Percentiles rank a stretch among this genome's conserved stretches.
These are phyloP conservation scores for Lachancea waltii DNA, from an alignment of 805 yeast genomes.

Conservation along the genomic window DNA sequence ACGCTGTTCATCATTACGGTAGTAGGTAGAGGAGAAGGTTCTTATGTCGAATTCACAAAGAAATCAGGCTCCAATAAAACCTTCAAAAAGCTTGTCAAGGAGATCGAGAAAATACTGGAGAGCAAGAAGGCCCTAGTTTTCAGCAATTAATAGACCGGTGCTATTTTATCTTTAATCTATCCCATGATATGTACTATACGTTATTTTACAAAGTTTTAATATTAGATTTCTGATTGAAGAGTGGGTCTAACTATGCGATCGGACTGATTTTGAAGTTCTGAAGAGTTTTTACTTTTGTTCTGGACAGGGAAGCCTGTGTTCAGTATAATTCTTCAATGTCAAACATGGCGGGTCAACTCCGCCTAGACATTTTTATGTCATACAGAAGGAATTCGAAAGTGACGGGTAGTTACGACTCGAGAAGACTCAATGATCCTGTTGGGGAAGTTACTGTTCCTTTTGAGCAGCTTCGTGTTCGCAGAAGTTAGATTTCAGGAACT, in stretches of 20 bases:
- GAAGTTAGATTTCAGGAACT: slow-evolving; percentile 12
- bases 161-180: not conserved
- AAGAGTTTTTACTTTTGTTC: too few relatives aligned
- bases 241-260: too few relatives aligned
- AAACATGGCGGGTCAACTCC: too few relatives aligned
- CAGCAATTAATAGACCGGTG: not conserved
- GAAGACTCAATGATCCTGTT: not conserved
- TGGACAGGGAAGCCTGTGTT: too few relatives aligned
- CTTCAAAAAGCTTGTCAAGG: slow-evolving; percentile 51
- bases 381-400: not conserved
- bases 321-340: too few relatives aligned
- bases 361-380: not conserved
- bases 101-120: slow-evolving; percentile 56
- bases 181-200: not conserved
- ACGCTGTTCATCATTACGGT: slow-evolving; percentile 57
- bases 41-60: slow-evolving; percentile 53
- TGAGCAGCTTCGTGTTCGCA: not conserved
- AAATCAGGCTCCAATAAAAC: slow-evolving; percentile 61
- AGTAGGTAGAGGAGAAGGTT: slow-evolving; percentile 36
- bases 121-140: slow-evolving; percentile 51
- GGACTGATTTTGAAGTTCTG: too few relatives aligned
- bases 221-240: too few relatives aligned
- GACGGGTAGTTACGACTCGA: not conserved
- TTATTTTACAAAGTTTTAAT: not conserved
- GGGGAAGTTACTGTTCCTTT: not conserved